Evolutionary conservation across 345 rosid species (phyloP).

Genomic region (Boechera stricta): DNA sequence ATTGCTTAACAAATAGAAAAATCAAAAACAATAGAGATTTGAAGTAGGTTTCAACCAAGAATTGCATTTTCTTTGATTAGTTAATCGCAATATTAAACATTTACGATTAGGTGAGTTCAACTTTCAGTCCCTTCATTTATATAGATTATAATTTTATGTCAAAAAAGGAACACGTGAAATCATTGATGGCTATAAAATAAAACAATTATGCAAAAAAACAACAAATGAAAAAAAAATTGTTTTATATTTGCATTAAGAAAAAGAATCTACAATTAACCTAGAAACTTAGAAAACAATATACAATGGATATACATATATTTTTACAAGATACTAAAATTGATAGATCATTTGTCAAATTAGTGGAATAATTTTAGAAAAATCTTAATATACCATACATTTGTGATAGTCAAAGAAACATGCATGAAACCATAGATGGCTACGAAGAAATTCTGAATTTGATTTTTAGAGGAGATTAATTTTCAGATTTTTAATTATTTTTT

Average conservation of each 20-base stretch:
- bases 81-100: neutral
- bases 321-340: too few relatives aligned
- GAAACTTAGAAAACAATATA: neutral
- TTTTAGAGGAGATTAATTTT: slow-evolving; percentile 8
- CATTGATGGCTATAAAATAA: slow-evolving; percentile 30
- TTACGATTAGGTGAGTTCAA: neutral
- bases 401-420: slow-evolving; percentile 8
- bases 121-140: slow-evolving; percentile 4
- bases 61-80: neutral
- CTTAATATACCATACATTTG: neutral
- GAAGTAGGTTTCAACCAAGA: neutral
- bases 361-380: too few relatives aligned
- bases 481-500: slow-evolving; percentile 1
- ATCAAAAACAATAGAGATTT: neutral
- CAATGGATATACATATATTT: slow-evolving; percentile 3
- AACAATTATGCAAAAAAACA: neutral
- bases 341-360: too few relatives aligned
- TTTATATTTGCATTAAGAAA: neutral
- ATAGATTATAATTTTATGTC: neutral
- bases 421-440: neutral
- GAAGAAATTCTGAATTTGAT: neutral
- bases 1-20: slow-evolving; percentile 4
- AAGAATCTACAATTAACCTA: neutral
- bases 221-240: neutral
- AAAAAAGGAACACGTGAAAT: slow-evolving; percentile 4